Base-by-base conservation (phyloP, 768 basidiomycete genomes). In the Boletus sp. region DNA sequence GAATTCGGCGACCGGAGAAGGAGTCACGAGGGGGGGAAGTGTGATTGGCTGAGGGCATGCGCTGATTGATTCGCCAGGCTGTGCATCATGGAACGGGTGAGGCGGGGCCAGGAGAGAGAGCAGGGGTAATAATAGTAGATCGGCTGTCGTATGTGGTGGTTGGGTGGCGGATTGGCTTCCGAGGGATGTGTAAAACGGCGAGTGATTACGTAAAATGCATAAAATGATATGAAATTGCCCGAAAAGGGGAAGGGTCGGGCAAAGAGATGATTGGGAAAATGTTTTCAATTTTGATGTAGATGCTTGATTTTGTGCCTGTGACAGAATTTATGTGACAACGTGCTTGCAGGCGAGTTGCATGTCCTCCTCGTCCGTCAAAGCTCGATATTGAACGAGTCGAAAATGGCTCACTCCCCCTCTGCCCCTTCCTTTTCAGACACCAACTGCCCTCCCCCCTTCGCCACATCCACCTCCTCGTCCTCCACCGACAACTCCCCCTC, bases 281-380 rank as follows among this genome's bases (percentile, higher is more conserved):
- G 59, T 66, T 63, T 70, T 71, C 63, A 59, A 68, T 72, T 61
- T 71, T 65, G 59, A 63, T 50, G 44, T 20, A 42, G 57, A 59
- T 58, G 60, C 50, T 57, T 57, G 55, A 57, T 67, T 61, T 56
- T 57, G 72, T 72, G 66, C 71, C 72, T 74, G 71, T 72, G 72
- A 74, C 72, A 67, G 59, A 72, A 66, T 69, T 66, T 58, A 59
- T 71, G 60, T 66, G 64, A 70, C 68, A 29, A 52, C 52, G 52
- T 49, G 41, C 47, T 33, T 56, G 50, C 58, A 57, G 55, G 50
- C 54, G 48, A 57, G 58, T 61, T 61, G 64, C 64, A 68, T 65
- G 58, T 64, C 58, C 61, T 61, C 55, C 18, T 59, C 62, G 47
- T 55, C 55, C 41, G n/a, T n/a, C 42, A 40, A 30, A 42, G 47